These are phyloP conservation scores for Fusarium tjaetaba DNA, from an alignment of 2,329 filamentous ascomycete species.

Conservation along the genomic window DNA sequence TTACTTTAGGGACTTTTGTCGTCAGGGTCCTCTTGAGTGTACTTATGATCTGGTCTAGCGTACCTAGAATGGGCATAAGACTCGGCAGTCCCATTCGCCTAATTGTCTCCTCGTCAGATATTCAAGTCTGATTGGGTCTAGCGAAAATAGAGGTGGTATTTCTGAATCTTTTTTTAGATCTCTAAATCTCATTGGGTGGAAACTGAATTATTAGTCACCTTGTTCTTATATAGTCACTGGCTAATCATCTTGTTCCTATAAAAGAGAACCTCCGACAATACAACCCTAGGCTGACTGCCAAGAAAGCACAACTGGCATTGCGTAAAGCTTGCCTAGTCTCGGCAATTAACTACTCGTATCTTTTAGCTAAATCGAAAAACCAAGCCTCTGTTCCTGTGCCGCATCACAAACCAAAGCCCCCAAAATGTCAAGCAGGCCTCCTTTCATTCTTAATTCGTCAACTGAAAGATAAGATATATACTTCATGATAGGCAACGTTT, in stretches of 20 bases:
- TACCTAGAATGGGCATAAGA: neutral
- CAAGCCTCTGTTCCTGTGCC: too few species aligned
- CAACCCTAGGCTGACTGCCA: neutral
- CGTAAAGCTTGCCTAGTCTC: too few species aligned
- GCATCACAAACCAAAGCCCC: too few species aligned
- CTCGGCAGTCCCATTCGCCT: neutral
- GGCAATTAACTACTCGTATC: too few species aligned
- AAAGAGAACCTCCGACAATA: neutral
- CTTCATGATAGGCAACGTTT: too few species aligned
- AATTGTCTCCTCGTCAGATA: neutral
- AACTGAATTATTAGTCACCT: neutral
- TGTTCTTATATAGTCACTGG: neutral
- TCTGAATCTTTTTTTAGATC: neutral
- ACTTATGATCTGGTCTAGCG: neutral
- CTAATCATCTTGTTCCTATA: too few species aligned
- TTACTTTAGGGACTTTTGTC: neutral
- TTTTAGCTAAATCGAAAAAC: too few species aligned
- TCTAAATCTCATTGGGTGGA: neutral
- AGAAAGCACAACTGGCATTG: neutral
- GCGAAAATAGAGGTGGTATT: neutral
- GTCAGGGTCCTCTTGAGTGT: neutral
- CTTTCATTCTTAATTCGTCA: too few species aligned
- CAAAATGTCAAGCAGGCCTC: too few species aligned
- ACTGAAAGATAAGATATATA: too few species aligned
- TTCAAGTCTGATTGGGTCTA: neutral